A percentile compares a stretch with the other conserved stretches of the same genome.
These are phyloP conservation scores for Aspergillus sp. DNA, from an alignment of 2,329 filamentous ascomycete species.

Conservation along the genomic window DNA sequence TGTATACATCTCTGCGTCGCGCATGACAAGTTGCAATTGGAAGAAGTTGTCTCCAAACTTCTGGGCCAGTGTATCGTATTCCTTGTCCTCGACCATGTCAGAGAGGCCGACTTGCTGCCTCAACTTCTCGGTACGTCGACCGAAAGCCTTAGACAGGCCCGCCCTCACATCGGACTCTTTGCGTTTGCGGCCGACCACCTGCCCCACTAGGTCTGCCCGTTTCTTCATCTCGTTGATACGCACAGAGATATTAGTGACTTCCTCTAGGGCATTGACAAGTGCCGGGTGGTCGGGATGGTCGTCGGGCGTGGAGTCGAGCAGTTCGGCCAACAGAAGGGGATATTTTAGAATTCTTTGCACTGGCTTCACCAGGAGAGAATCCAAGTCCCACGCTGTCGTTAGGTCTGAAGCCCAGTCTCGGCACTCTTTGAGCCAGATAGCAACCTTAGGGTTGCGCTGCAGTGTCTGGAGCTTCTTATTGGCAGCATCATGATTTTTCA, in stretches of 20 bases:
- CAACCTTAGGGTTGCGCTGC: conserved; percentile 59
- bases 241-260: conserved; percentile 62
- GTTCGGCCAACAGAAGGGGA: conserved; percentile 76
- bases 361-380: conserved; percentile 95
- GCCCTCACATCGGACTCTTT: conserved; percentile 85
- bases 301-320: conserved; percentile 75
- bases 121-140: conserved; percentile 83
- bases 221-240: conserved; percentile 94
- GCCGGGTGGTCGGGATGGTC: conserved; percentile 79
- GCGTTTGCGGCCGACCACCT: conserved; percentile 80
- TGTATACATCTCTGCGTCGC: conserved; percentile 91
- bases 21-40: conserved; percentile 84
- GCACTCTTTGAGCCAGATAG: conserved; percentile 88
- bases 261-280: conserved; percentile 72
- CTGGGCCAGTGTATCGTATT: conserved; percentile 78
- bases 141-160: conserved; percentile 86
- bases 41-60: conserved; percentile 92
- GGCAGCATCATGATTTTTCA: conserved; percentile 66
- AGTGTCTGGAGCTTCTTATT: conserved; percentile 60
- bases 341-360: conserved; percentile 95
- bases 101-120: conserved; percentile 68
- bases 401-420: conserved; percentile 89
- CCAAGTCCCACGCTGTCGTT: conserved; percentile 90
- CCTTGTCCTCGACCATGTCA: conserved; percentile 73
- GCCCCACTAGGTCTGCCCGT: conserved; percentile 86